Percentiles rank a stretch among this genome's conserved stretches.
Evolutionary conservation across 805 yeast species (phyloP).

Genomic region (Ogataea trehaloabstinens): DNA sequence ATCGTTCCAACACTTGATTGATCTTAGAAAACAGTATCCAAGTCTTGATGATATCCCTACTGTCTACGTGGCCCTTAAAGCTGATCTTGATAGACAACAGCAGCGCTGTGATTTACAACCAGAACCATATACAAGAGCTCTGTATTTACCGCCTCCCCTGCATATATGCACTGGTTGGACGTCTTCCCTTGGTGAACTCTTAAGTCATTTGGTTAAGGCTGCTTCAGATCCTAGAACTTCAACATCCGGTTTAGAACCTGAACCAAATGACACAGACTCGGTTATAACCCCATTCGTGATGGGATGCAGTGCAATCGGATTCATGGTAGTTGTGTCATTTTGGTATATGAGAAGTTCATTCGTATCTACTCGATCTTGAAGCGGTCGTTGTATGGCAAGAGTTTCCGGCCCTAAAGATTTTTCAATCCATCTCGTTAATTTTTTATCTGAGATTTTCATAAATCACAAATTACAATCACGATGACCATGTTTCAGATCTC

Average conservation of each 20-base stretch:
- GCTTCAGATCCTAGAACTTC: constrained; percentile 75
- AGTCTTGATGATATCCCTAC: constrained; percentile 67
- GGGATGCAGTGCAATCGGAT: constrained; percentile 68
- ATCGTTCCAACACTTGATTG: constrained; percentile 79
- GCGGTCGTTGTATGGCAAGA: no score
- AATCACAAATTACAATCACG: no score
- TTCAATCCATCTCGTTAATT: no score
- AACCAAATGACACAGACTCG: constrained; percentile 45
- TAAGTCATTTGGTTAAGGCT: constrained; percentile 84
- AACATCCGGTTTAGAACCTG: constrained; percentile 77
- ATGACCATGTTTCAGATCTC: no score
- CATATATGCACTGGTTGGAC: constrained; percentile 92
- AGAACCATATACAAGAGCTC: constrained; percentile 70
- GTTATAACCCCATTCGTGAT: constrained; percentile 50
- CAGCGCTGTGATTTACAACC: constrained; percentile 87
- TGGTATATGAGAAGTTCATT: constrained; percentile 60
- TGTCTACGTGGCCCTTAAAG: constrained; percentile 88
- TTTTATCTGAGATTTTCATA: no score
- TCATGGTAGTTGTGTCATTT: constrained; percentile 59
- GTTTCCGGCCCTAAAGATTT: no score
- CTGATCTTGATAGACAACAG: constrained; percentile 93
- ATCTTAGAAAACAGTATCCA: constrained; percentile 59
- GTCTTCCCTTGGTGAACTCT: constrained; percentile 77
- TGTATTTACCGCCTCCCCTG: constrained; percentile 74
- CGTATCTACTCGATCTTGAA: constrained; percentile 5